Evolutionary conservation across 2,329 filamentous ascomycete genomes (phyloP).

Genomic region (Lizonia empirigonia): DNA sequence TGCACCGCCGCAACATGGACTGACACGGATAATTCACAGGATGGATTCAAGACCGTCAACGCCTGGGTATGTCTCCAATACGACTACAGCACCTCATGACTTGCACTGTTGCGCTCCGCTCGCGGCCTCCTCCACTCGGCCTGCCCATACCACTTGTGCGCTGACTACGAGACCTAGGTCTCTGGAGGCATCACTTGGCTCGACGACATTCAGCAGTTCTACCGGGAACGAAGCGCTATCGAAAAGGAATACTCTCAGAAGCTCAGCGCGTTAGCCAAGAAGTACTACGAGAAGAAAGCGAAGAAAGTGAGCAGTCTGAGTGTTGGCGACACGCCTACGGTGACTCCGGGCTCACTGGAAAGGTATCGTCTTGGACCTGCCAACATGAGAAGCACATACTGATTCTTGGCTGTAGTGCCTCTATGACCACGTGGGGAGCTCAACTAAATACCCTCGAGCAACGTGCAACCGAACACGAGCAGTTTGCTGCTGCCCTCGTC

Average conservation of each 20-base stretch:
- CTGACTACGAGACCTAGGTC: conserved; percentile 58
- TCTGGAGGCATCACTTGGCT: conserved; percentile 90
- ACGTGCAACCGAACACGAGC: conserved; percentile 86
- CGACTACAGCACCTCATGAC: background rate
- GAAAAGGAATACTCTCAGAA: conserved; percentile 97
- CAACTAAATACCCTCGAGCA: conserved; percentile 90
- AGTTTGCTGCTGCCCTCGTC: conserved; percentile 78
- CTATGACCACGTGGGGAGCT: conserved; percentile 94
- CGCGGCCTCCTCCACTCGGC: background rate
- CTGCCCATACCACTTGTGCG: conserved; percentile 5
- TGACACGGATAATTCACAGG: conserved; percentile 60
- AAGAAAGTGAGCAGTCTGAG: conserved; percentile 86
- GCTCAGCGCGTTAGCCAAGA: conserved; percentile 85
- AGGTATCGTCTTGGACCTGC: conserved; percentile 58
- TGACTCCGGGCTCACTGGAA: conserved; percentile 95
- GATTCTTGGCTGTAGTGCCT: conserved; percentile 66
- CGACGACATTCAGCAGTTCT: conserved; percentile 96
- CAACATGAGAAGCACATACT: conserved; percentile 19
- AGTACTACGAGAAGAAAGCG: conserved; percentile 96
- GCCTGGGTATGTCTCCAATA: conserved; percentile 68
- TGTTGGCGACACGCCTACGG: conserved; percentile 88
- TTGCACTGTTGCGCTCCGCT: conserved; percentile 13
- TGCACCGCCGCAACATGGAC: conserved; percentile 26
- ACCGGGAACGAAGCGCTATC: conserved; percentile 89
- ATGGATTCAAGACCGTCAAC: conserved; percentile 95